phyloP scores from a whole-genome alignment of 225 moss, liverwort and hornwort genomes.

The Polytrichum formosum region DNA sequence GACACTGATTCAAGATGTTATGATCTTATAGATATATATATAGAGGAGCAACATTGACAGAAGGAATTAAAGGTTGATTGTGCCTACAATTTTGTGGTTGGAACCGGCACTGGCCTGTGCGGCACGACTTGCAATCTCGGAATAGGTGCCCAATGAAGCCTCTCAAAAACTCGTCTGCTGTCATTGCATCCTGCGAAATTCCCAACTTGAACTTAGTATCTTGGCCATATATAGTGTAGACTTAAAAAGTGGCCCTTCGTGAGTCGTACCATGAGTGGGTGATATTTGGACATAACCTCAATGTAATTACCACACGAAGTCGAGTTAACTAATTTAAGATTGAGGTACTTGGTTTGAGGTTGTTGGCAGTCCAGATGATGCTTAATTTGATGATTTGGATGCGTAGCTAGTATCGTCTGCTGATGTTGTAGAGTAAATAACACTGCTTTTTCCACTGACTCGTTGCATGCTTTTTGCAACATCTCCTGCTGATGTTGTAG shows the following conservation, averaged over 20 bases:
- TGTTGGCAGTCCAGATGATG: conserved; percentile 23
- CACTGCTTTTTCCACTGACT: not conserved
- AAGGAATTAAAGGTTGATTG: too few relatives aligned
- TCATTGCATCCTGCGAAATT: conserved; percentile 28
- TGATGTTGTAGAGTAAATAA: conserved; percentile 49
- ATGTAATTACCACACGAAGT: too few relatives aligned
- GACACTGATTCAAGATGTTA: too few relatives aligned
- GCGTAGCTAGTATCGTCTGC: conserved; percentile 6
- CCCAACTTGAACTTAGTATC: not conserved
- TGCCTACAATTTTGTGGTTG: too few relatives aligned
- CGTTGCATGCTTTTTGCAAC: too few relatives aligned
- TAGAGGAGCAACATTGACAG: too few relatives aligned
- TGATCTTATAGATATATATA: too few relatives aligned
- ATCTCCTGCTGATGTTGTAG: conserved; percentile 38
- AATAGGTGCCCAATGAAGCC: conserved; percentile 28
- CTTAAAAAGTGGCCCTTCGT: not conserved
- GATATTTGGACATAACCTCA: too few relatives aligned
- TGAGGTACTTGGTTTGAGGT: conserved; percentile 16
- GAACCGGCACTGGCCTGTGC: conserved; percentile 12
- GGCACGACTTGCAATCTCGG: conserved; percentile 29
- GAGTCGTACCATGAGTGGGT: too few relatives aligned
- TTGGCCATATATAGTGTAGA: too few relatives aligned
- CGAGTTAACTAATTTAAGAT: too few relatives aligned
- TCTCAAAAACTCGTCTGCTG: conserved; percentile 26
- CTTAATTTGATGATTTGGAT: not conserved